Evolutionary conservation across 805 yeast genomes (phyloP), one percentile per base, ranked within the genome.

Genomic region (Starmerella roubikii): DNA sequence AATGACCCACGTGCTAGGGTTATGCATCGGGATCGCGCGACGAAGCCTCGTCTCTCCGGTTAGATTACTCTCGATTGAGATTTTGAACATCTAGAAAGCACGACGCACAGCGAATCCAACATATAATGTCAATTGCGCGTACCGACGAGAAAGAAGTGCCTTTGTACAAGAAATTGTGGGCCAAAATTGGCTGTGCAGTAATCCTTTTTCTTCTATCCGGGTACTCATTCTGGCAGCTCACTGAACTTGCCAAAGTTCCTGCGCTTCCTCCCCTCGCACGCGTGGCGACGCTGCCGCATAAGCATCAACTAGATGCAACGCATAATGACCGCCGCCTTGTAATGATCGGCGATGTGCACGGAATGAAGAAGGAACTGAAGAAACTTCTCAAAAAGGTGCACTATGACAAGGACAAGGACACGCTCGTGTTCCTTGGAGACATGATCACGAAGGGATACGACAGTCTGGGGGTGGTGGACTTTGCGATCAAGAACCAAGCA

Each of bases 271-370:
- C 54, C n/a, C 38, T 51, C 27, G 32, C 39, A 24, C 47, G 54
- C 12, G 52, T 51, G 8, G 47, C 50, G 31, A 23, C 39, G 30
- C 36, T 51, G 10, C 46, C 52, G 9, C 42, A 49, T 6, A 27
- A 28, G 18, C 32, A 26, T 16, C 37, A 39, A 35, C 44, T 51
- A 10, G 35, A 39, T 29, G 29, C 31, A 19, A 21, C 35, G 29
- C 47, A 46, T 16, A 18, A 34, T 12, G 47, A 47, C 34, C 38
- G 52, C 29, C 64, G 93, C 43, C 53, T 80, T 13, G 65, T 88
- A 3, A 54, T 84, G 34, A 66, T 86, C 20, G 96, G 97, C 3
- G 97, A 86, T 56, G 72, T 86, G 18, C 97, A 86, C 59, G 96
- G 95, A 2, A 75, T 76, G 49, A 72, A 66, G 50, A 59, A 64